Evolutionary conservation across 2,329 filamentous ascomycete species (phyloP), one percentile per base, ranked within the genome.

Genomic region (Pezicula carpinea): DNA sequence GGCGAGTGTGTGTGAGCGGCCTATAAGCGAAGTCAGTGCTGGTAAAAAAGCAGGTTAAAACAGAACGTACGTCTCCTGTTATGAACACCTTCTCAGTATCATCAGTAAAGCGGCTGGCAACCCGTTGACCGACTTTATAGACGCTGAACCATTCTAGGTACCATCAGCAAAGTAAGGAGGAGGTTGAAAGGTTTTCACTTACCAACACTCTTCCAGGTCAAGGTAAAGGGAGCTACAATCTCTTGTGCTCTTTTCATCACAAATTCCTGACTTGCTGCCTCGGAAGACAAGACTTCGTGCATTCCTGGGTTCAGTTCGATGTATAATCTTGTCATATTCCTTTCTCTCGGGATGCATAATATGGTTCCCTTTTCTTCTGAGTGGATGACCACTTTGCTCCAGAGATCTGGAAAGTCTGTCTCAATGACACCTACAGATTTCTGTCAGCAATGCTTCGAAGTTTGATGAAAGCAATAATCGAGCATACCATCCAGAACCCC

Each of bases 151-250:
- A 83, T 53, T 62, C 86, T 78, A 67, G 87, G 13, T 83, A 10
- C 83, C 81, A 48, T 87, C 82, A 55, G 23, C 11, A 7, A 35
- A 31, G 10, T 38, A 7, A 2, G 15, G 19, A 45, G 21, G 7
- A 8, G 4, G 69, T 4, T 65, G 53, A 47, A 29, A 82, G 72
- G 17, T 82, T 76, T n/a, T 61, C 87, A 89, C 36, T 82, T 79
- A 39, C 83, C 84, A 68, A 87, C 89, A 83, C 85, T 89, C 65
- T 83, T 70, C 79, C 79, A 83, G 40, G 75, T 68, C 36, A 82
- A 66, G 44, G 64, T 66, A 58, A 77, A 83, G 2, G 79, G 79
- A 5, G 72, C 70, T 68, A 83, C 75, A 48, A 83, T 82, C 55
- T 77, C 73, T 57, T 72, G 73, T 6, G 82, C 83, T 39, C 80